Conservation (phyloP, 805 yeast genomes). For the Yarrowia porcina region DNA sequence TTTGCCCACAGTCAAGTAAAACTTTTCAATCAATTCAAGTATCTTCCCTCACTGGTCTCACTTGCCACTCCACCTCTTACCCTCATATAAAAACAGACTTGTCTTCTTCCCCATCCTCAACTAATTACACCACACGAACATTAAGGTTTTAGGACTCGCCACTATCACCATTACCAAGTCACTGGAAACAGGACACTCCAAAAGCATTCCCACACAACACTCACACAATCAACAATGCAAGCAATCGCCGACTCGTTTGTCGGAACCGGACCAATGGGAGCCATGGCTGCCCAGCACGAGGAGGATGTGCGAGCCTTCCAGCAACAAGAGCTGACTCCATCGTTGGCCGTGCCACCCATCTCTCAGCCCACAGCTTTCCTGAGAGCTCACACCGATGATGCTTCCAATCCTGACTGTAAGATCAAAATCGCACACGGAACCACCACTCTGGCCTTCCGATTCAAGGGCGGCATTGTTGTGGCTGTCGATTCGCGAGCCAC, state of each 20-base stretch:
- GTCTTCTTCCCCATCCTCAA: not conserved
- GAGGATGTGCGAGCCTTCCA: conserved; percentile 28
- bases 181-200: not conserved
- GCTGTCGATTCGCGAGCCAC: conserved; percentile 99
- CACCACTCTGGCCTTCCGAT: conserved; percentile 95
- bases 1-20: not conserved
- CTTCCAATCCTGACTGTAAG: conserved; percentile 85
- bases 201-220: not conserved
- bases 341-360: conserved; percentile 36
- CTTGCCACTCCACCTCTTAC: not conserved
- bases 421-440: conserved; percentile 98
- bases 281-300: conserved; percentile 27
- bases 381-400: conserved; percentile 97
- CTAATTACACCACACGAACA: not conserved
- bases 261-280: conserved; percentile 26
- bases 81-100: not conserved
- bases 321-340: conserved; percentile 31
- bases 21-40: no score
- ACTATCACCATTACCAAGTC: conserved; percentile 23
- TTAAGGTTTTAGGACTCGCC: conserved; percentile 14
- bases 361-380: conserved; percentile 76
- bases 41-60: no score
- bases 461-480: conserved; percentile 88
- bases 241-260: conserved; percentile 35
- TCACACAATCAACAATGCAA: conserved; percentile 34